A percentile compares a stretch with the other conserved stretches of the same genome.
Conservation (phyloP, 257 asterid species). For the Thymus quinquecostatus region DNA sequence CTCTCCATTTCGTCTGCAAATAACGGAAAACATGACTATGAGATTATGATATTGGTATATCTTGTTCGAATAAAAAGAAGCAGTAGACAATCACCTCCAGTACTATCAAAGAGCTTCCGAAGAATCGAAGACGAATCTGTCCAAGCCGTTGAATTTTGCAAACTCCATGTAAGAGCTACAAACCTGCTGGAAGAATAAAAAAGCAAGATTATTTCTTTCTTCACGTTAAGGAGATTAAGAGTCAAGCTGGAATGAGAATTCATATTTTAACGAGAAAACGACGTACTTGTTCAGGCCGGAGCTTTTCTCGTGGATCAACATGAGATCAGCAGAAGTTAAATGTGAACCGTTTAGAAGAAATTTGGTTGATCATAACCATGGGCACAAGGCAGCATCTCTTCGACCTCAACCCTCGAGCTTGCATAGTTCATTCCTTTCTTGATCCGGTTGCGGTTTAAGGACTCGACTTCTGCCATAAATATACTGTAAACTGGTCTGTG, state of each 20-base stretch:
- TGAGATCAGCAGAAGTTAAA: conserved; percentile 20
- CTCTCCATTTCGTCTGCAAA: conserved; percentile 29
- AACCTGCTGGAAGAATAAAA: not conserved
- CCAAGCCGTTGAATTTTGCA: not conserved
- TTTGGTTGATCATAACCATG: conserved; percentile 46
- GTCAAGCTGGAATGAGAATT: not conserved
- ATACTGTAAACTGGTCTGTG: conserved; percentile 86
- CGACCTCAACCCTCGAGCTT: conserved; percentile 85
- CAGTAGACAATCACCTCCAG: conserved; percentile 20
- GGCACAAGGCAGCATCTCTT: conserved; percentile 77
- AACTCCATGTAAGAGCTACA: not conserved
- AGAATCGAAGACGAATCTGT: not conserved
- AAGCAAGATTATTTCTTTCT: not conserved
- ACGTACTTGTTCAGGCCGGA: conserved; percentile 30
- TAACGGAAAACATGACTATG: not conserved
- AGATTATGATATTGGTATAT: not conserved
- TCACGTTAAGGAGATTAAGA: not conserved
- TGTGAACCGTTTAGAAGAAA: conserved; percentile 40
- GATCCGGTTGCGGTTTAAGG: conserved; percentile 55
- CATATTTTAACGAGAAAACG: not conserved
- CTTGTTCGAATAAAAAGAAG: not conserved
- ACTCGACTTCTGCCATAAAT: conserved; percentile 90
- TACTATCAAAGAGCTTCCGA: not conserved
- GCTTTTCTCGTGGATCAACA: not conserved
- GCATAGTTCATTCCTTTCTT: conserved; percentile 72